Evolutionary conservation across 2,329 filamentous ascomycete genomes (phyloP), one percentile per base, ranked within the genome.

Genomic region (Stylonectria norvegica): DNA sequence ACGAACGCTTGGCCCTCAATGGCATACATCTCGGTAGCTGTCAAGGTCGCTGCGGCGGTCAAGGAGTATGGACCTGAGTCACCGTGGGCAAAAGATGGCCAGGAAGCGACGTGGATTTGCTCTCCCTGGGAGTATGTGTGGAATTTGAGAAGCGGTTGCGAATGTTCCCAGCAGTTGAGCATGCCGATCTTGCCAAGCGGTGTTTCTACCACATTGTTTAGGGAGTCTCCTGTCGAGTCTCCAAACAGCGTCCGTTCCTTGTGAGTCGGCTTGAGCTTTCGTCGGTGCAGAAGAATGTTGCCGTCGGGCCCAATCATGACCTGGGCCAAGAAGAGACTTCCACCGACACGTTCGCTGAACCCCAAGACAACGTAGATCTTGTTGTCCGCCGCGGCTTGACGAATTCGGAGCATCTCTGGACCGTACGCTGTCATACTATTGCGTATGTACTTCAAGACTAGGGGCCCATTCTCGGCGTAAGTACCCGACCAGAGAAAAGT

Each of bases 211-310:
- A 73, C 70, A 25, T 55, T 65, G 5, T 52, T 45, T 4, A 74
- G 53, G n/a, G 58, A 62, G 5, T 61, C 50, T 3, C 60, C 66
- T 0, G 53, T 52, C 0, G 64, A 64, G 36, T 76, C 72, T 0
- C 72, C 72, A 29, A 68, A 77, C 14, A 75, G 48, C 3, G 68
- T 70, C 0, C 70, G 63, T 56, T 76, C 73, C 57, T 76, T 67
- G 37, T 76, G 71, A 0, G 71, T 76, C 0, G 72, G 65, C 50
- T 76, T 76, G 44, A 75, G 60, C 58, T 77, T 76, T 4, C 69
- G 64, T 3, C 70, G 66, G 27, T 65, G 57, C 1, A 60, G 49
- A 2, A 60, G 42, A 6, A 73, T 29, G n/a, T 64, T 54, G 1
- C 71, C 71, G 15, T 65, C 53, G 0, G 58, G 48, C 7, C 12